Evolutionary conservation across 371 early-diverging fungal species (phyloP).

Genomic region (Rhizopus stolonifer): DNA sequence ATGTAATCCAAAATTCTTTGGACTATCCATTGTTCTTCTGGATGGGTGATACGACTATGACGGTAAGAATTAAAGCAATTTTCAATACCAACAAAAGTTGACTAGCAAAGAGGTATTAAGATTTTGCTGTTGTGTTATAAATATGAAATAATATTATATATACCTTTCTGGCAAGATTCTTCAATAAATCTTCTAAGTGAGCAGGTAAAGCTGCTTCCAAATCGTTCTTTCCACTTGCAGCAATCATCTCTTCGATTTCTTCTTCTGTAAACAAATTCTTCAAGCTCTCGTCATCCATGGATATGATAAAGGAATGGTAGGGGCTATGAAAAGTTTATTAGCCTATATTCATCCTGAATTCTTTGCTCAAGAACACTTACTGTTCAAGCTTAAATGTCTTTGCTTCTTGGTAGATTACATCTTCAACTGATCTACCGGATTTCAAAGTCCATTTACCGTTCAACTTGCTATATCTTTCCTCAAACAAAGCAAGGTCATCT

Average conservation of each 20-base stretch:
- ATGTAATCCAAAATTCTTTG: background rate
- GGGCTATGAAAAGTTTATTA: constrained; percentile 1
- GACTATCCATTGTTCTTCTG: background rate
- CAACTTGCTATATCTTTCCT: background rate
- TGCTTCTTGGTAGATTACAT: background rate
- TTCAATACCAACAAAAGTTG: too few relatives aligned
- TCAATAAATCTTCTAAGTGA: background rate
- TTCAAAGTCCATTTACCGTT: background rate
- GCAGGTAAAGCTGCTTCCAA: too few relatives aligned
- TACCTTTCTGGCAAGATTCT: background rate
- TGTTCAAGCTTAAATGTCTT: background rate
- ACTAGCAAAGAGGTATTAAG: too few relatives aligned
- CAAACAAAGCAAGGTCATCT: background rate
- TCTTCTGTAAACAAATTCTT: background rate
- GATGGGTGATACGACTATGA: background rate
- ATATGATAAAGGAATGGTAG: background rate
- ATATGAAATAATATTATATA: background rate
- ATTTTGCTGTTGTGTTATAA: too few relatives aligned
- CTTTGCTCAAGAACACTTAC: background rate
- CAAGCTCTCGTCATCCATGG: background rate
- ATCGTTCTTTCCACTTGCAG: too few relatives aligned
- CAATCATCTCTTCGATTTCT: background rate
- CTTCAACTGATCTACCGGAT: constrained; percentile 2
- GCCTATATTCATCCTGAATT: background rate
- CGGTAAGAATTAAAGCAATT: background rate